Base-by-base conservation (phyloP, 1,139 yeast genomes). In the Candida sojae region DNA sequence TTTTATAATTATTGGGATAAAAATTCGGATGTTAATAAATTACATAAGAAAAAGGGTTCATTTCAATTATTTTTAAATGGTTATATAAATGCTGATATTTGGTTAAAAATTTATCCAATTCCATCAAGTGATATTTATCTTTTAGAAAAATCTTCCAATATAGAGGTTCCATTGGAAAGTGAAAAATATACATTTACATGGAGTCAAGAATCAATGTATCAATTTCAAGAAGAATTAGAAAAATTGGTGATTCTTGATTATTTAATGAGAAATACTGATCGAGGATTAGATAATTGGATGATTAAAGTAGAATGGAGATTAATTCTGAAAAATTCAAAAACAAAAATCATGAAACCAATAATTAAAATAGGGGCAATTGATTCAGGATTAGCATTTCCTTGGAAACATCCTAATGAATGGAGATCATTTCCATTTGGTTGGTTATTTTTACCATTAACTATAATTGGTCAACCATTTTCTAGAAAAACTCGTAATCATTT, bases 381-480 rank as follows among this genome's bases (percentile, higher is more conserved):
- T 58, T 84, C 89, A 3, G 92, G 92, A 0, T 69, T 86, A 30
- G 79, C 92, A 0, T 86, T 84, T 57, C 93, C 93, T 4, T 86
- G 92, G 92, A 86, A 86, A 57, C 89, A 85, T 55, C 93, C 93
- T 0, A 88, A 86, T 61, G 91, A 85, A 58, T 86, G 92, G 91
- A 67, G 93, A 47, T 83, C 89, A 1, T 86, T 84, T 56, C 93
- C 93, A 0, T 86, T 80, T 65, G 93, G 93, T 0, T 86, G 93
- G 93, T 66, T 86, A 29, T 85, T 83, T 55, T 63, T 86, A 37
- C 93, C 93, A 0, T 63, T 80, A 17, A 71, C 81, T 7, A 62
- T 86, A 4, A 82, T 86, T 48, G 90, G 89, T 0, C 85, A 80
- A 52, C 92, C 91, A 2, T 86, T 86, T 56, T 77, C 86, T 3